A percentile compares a stretch with the other conserved stretches of the same genome.
Conservation (phyloP, 2,329 filamentous ascomycete genomes). For the Huntiella savannae region DNA sequence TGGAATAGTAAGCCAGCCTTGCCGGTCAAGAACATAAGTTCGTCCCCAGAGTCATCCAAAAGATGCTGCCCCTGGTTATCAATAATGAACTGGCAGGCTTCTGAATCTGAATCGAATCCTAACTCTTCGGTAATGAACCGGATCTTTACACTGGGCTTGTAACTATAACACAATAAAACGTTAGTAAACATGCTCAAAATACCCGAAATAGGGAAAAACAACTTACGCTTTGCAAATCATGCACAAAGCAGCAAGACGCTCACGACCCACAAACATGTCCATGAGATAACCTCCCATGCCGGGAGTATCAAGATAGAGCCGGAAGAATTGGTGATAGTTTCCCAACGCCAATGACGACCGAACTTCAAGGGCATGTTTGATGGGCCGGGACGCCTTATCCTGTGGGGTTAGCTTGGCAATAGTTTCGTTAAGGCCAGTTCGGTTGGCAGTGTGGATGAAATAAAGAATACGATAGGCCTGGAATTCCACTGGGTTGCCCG, state of each 20-base stretch:
- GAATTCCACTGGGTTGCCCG: constrained; percentile 85
- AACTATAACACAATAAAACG: constrained; percentile 33
- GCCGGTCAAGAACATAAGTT: constrained; percentile 52
- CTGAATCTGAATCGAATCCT: constrained; percentile 80
- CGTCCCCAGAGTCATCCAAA: constrained; percentile 34
- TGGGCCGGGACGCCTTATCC: constrained; percentile 72
- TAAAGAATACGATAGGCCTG: constrained; percentile 99
- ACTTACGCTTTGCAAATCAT: constrained; percentile 91
- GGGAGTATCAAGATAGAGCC: constrained; percentile 79
- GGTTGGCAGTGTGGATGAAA: constrained; percentile 97
- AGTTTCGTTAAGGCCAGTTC: constrained; percentile 92
- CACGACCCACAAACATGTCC: constrained; percentile 95
- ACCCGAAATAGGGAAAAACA: background rate
- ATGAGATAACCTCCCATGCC: constrained; percentile 97
- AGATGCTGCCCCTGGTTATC: constrained; percentile 58
- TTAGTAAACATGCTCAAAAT: constrained; percentile 26
- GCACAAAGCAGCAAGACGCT: constrained; percentile 76
- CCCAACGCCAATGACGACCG: constrained; percentile 80
- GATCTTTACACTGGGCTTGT: constrained; percentile 76
- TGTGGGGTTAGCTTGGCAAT: constrained; percentile 95
- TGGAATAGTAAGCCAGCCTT: constrained; percentile 63
- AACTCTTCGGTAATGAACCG: constrained; percentile 91
- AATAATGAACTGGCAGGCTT: constrained; percentile 78
- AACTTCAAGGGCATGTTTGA: constrained; percentile 82
- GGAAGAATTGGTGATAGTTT: constrained; percentile 97